phyloP scores from a whole-genome alignment of 2,329 filamentous ascomycete species.

The Penicillium vulpinum region DNA sequence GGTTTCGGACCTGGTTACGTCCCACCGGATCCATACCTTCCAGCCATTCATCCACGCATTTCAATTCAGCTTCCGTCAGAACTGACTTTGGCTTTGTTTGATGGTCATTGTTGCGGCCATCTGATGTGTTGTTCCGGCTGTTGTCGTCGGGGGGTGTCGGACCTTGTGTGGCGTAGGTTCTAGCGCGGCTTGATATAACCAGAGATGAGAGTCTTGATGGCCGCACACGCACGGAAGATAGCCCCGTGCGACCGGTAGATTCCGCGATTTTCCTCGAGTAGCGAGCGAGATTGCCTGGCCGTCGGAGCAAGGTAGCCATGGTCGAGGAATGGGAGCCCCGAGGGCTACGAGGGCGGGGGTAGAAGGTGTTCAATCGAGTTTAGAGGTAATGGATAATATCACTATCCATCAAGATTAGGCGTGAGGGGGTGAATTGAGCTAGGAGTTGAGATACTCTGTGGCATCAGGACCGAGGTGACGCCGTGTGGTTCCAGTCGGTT shows the following conservation, averaged over 20 bases:
- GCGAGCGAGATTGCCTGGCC: constrained; percentile 65
- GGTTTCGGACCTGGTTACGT: constrained; percentile 61
- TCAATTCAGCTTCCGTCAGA: constrained; percentile 57
- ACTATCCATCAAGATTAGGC: constrained; percentile 32
- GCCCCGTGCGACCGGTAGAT: constrained; percentile 52
- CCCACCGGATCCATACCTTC: constrained; percentile 52
- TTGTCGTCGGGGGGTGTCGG: constrained; percentile 47
- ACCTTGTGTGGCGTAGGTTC: constrained; percentile 48
- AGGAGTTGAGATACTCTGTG: constrained; percentile 27
- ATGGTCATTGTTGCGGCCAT: constrained; percentile 22
- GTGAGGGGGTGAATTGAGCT: constrained; percentile 12
- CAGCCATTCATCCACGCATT: constrained; percentile 60
- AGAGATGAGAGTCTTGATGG: constrained; percentile 42
- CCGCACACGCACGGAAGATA: constrained; percentile 42
- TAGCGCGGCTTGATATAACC: constrained; percentile 33
- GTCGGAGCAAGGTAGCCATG: constrained; percentile 68
- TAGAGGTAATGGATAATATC: constrained; percentile 20
- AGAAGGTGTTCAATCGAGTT: constrained; percentile 25
- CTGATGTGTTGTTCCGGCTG: constrained; percentile 45
- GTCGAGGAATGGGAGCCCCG: constrained; percentile 42
- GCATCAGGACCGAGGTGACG: constrained; percentile 18
- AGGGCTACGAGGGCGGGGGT: constrained; percentile 30
- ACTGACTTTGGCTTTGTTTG: constrained; percentile 43
- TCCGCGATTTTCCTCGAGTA: constrained; percentile 60
- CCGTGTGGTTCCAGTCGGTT: constrained; percentile 25